phyloP scores from a whole-genome alignment of 1,284 basidiomycete genomes.

The Cryptococcus hybrid region DNA sequence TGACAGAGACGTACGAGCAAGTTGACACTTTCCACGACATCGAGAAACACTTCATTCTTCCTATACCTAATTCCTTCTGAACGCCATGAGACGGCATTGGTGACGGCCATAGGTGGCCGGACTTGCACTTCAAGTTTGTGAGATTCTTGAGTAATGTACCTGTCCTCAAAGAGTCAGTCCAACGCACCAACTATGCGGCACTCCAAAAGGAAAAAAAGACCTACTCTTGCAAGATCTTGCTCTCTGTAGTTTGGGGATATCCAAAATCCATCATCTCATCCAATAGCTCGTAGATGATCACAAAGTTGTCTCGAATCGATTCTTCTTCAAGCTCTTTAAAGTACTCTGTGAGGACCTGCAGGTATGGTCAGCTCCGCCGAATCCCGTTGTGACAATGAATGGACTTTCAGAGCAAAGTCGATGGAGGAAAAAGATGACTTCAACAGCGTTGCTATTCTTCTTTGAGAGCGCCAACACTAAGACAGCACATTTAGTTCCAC shows the following conservation, averaged over 20 bases:
- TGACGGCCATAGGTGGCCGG: constrained; percentile 94
- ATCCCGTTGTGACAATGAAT: neutral
- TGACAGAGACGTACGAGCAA: constrained; percentile 58
- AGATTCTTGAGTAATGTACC: constrained; percentile 98
- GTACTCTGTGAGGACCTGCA: constrained; percentile 91
- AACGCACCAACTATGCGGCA: too few species aligned
- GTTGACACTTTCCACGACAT: constrained; percentile 97
- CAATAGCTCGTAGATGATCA: constrained; percentile 95
- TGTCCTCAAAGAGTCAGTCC: constrained; percentile 37
- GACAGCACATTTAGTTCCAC: constrained; percentile 41
- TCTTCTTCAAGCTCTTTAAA: constrained; percentile 99
- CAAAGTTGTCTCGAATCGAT: constrained; percentile 97
- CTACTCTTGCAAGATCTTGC: constrained; percentile 96
- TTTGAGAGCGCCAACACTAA: constrained; percentile 88
- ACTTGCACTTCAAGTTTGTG: constrained; percentile 98
- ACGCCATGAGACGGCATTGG: constrained; percentile 98
- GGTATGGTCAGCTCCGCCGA: neutral
- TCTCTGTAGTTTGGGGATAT: constrained; percentile 98
- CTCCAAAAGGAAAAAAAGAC: constrained; percentile 36
- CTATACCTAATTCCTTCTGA: constrained; percentile 97
- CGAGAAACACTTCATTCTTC: constrained; percentile 99
- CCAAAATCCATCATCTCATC: constrained; percentile 99
- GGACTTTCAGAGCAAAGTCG: constrained; percentile 62
- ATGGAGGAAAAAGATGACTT: constrained; percentile 96
- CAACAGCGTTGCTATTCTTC: constrained; percentile 93